Percentiles rank a stretch among this genome's conserved stretches.
Evolutionary conservation across 108 stramenopile species (phyloP).

Genomic region (Nannochloropsis salina): DNA sequence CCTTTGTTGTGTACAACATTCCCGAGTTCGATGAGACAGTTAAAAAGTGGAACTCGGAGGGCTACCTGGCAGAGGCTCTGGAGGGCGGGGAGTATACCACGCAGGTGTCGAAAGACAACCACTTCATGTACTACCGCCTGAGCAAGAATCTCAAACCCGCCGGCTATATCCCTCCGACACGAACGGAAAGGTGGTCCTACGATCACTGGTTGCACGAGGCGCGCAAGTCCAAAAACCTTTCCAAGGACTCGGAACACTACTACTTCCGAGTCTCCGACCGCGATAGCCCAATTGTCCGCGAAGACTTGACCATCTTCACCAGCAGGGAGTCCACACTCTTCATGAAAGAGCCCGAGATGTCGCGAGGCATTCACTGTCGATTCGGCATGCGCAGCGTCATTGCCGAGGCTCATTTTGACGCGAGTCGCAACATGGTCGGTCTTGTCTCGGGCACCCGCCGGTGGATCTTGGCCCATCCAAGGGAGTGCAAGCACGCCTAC

Average conservation of each 20-base stretch:
- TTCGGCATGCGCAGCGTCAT: slow-evolving; percentile 84
- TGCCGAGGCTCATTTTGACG: slow-evolving; percentile 85
- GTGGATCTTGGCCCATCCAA: slow-evolving; percentile 83
- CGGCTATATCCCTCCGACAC: slow-evolving; percentile 69
- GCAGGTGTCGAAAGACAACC: slow-evolving; percentile 74
- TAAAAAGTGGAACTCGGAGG: slow-evolving; percentile 75
- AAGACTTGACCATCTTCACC: slow-evolving; percentile 77
- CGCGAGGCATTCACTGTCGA: slow-evolving; percentile 87
- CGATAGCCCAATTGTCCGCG: slow-evolving; percentile 31
- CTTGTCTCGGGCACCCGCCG: slow-evolving; percentile 68
- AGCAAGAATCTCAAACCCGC: slow-evolving; percentile 25
- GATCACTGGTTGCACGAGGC: slow-evolving; percentile 70
- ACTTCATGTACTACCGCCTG: slow-evolving; percentile 83
- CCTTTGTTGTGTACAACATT: slow-evolving; percentile 89
- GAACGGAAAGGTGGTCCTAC: slow-evolving; percentile 67
- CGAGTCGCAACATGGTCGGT: slow-evolving; percentile 75
- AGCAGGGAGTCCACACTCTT: slow-evolving; percentile 61
- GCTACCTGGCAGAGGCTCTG: slow-evolving; percentile 66
- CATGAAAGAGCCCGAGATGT: slow-evolving; percentile 68
- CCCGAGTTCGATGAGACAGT: slow-evolving; percentile 69
- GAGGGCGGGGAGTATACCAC: slow-evolving; percentile 56
- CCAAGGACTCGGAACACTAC: slow-evolving; percentile 70
- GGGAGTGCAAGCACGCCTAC: slow-evolving; percentile 71
- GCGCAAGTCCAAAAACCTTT: slow-evolving; percentile 61
- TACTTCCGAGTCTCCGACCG: slow-evolving; percentile 80